A percentile compares a stretch with the other conserved stretches of the same genome.
Conservation (phyloP, 2,329 filamentous ascomycete species). For the Immersiporthe knoxdaviesiana region DNA sequence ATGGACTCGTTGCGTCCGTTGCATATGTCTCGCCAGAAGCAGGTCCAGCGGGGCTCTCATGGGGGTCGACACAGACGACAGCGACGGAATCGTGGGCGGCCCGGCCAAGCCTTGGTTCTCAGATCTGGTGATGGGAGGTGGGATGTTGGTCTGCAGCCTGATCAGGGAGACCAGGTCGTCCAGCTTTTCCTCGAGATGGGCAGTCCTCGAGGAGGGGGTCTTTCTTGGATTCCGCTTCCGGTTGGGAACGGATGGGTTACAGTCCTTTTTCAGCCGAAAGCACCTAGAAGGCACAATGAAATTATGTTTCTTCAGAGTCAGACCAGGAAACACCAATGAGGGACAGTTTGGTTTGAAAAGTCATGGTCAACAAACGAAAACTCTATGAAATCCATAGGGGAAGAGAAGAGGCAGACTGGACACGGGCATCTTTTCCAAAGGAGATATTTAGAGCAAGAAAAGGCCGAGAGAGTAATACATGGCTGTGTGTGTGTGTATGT, state of each 20-base stretch:
- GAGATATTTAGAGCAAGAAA: background rate
- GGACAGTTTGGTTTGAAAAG: background rate
- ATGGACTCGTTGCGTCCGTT: constrained; percentile 11
- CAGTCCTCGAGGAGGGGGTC: constrained; percentile 42
- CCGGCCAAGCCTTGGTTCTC: background rate
- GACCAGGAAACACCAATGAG: background rate
- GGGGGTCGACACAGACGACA: constrained; percentile 22
- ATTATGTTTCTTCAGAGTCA: background rate
- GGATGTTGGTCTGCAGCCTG: constrained; percentile 33
- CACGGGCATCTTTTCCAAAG: too few species aligned
- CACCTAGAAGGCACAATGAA: constrained; percentile 36
- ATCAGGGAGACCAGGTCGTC: constrained; percentile 53
- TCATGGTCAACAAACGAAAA: background rate
- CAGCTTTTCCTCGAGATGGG: constrained; percentile 53
- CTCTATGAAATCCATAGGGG: background rate
- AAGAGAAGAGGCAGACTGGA: too few species aligned
- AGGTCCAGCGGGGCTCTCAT: background rate
- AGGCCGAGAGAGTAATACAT: background rate
- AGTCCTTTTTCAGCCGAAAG: constrained; percentile 51
- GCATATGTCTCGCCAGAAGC: background rate
- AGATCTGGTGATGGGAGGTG: background rate
- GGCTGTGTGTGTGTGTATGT: background rate
- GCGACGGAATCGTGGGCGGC: constrained; percentile 17
- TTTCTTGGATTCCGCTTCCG: constrained; percentile 44
- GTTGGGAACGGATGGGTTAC: constrained; percentile 48